phyloP scores from a whole-genome alignment of 2,329 filamentous ascomycete species.

The Paramyrothecium sp. region DNA sequence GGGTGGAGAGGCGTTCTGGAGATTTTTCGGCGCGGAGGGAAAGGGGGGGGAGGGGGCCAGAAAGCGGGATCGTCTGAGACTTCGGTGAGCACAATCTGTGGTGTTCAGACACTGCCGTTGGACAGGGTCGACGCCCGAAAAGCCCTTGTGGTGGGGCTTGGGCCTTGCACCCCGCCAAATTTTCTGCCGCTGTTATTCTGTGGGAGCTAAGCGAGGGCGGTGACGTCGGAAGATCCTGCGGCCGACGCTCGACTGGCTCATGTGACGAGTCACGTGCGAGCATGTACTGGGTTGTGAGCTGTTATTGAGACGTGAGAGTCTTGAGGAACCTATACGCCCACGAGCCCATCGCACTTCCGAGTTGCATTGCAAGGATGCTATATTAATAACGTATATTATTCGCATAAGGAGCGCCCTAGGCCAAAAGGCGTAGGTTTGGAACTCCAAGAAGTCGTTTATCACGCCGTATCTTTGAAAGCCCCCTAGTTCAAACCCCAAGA shows the following conservation, averaged over 20 bases:
- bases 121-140: slow-evolving; percentile 30
- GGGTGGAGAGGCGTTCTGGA: slow-evolving; percentile 4
- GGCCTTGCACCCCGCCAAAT: slow-evolving; percentile 32
- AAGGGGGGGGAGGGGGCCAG: slow-evolving; percentile 8
- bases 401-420: not conserved
- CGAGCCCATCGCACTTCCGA: no score
- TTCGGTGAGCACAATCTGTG: not conserved
- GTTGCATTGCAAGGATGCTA: no score
- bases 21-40: slow-evolving; percentile 2
- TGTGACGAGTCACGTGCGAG: not conserved
- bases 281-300: no score
- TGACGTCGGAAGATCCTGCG: slow-evolving; percentile 22
- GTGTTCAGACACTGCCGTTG: not conserved
- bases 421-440: not conserved
- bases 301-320: no score
- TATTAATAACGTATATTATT: no score
- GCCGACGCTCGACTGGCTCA: not conserved
- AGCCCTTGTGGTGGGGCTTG: slow-evolving; percentile 36
- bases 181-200: slow-evolving; percentile 35
- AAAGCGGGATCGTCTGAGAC: slow-evolving; percentile 4
- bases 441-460: no score
- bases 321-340: no score
- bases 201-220: slow-evolving; percentile 41
- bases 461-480: not conserved
- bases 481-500: not conserved